Evolutionary conservation across 495 filamentous ascomycete species (phyloP).

Genomic region (Hypoxylon rickii): DNA sequence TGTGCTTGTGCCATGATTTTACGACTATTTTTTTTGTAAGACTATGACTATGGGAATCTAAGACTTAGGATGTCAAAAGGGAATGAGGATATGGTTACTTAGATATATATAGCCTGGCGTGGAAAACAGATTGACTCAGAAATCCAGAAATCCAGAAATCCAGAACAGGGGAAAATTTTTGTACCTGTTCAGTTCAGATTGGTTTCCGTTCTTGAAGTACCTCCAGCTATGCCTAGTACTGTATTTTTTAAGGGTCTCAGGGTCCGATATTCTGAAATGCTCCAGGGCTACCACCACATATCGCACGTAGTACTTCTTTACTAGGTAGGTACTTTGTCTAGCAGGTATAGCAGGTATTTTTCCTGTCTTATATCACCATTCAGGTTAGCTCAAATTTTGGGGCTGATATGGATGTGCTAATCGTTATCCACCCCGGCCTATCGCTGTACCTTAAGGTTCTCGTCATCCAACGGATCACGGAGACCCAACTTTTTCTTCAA

Average conservation of each 20-base stretch:
- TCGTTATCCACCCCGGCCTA: constrained; percentile 18
- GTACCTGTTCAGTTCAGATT: background rate
- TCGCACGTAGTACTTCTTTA: too few species aligned
- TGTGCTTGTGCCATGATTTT: constrained; percentile 36
- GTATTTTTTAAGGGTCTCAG: background rate
- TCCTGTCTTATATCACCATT: constrained; percentile 18
- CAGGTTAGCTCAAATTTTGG: constrained; percentile 14
- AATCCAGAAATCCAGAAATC: too few species aligned
- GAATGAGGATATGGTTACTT: constrained; percentile 8
- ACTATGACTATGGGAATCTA: background rate
- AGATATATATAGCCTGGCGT: constrained; percentile 15
- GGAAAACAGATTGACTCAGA: constrained; percentile 22
- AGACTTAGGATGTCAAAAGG: too few species aligned
- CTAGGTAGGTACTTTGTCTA: too few species aligned
- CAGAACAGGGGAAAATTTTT: too few species aligned
- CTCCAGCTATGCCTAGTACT: too few species aligned
- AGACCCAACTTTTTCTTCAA: constrained; percentile 29
- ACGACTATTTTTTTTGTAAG: constrained; percentile 5
- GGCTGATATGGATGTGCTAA: constrained; percentile 11
- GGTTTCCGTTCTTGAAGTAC: too few species aligned
- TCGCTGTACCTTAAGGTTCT: constrained; percentile 19
- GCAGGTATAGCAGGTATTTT: background rate
- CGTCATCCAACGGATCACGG: too few species aligned
- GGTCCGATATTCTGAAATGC: background rate
- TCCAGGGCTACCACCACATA: too few species aligned